phyloP scores from a whole-genome alignment of 1,284 basidiomycete genomes.

The Apiotrichum sp. region DNA sequence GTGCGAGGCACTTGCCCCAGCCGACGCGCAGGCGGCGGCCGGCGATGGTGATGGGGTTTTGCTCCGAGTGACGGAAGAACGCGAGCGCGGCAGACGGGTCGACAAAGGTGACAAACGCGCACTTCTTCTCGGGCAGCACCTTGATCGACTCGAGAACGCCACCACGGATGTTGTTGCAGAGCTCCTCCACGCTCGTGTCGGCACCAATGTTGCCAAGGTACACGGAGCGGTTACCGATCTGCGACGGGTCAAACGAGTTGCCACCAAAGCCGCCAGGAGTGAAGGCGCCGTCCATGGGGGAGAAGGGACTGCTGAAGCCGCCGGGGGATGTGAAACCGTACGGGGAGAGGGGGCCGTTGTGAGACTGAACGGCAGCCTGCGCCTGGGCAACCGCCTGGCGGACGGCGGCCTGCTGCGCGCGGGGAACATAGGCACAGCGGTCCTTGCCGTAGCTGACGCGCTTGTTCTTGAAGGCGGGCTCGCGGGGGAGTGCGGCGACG shows the following conservation, averaged over 20 bases:
- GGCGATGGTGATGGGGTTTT: constrained; percentile 79
- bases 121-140: constrained; percentile 21
- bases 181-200: constrained; percentile 82
- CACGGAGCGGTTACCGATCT: constrained; percentile 65
- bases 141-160: constrained; percentile 51
- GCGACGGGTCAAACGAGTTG: constrained; percentile 20
- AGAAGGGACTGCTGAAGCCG: constrained; percentile 17
- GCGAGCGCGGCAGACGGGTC: constrained; percentile 81
- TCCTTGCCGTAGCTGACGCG: constrained; percentile 91
- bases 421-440: constrained; percentile 74
- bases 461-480: constrained; percentile 86
- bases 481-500: constrained; percentile 78
- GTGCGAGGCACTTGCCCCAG: constrained; percentile 88
- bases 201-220: constrained; percentile 92
- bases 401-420: constrained; percentile 49
- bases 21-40: constrained; percentile 87
- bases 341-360: constrained; percentile 35
- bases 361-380: constrained; percentile 49
- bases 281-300: constrained; percentile 2
- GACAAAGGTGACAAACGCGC: constrained; percentile 76
- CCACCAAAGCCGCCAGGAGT: constrained; percentile 11
- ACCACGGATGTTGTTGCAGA: constrained; percentile 88
- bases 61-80: constrained; percentile 83
- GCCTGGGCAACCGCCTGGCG: constrained; percentile 53
- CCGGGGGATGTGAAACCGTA: constrained; percentile 23